Evolutionary conservation across 2,329 filamentous ascomycete species (phyloP), one percentile per base, ranked within the genome.

Genomic region (Aspergillus ruber): DNA sequence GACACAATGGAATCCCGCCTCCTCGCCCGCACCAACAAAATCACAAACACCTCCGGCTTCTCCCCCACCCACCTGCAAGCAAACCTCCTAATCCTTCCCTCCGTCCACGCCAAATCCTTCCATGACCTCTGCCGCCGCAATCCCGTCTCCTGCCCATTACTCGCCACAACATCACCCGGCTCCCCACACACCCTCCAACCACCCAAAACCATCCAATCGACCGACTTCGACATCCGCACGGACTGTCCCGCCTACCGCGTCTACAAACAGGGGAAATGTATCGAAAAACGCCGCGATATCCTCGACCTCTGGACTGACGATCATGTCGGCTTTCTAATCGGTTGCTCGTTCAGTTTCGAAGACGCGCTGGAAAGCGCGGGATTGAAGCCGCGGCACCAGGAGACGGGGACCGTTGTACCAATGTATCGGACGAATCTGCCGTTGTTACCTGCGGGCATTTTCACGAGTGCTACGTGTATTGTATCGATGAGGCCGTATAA

Each of bases 331-430:
- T 85, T 83, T 57, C 61, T 85, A 40, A 77, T 85, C 51, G 82
- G 81, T 7, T 85, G 82, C 59, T 81, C 76, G 1, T 85, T 78
- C 69, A 80, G 74, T 54, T 85, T 85, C 58, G 82, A 85, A 61
- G 65, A 71, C 2, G 81, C 80, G 3, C 72, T 85, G 18, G 57
- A 64, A 0, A 62, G 58, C 0, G 75, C 76, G 0, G 77, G 76
- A 0, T 64, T 85, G 5, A 54, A 68, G 6, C 76, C 81, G 1
- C 69, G 74, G 2, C 80, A 85, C 56, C 64, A 72, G 4, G 48
- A 63, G 2, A 67, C 74, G 15, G 60, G 64, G 35, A 70, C 76
- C 25, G 80, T 79, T 49, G 78, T 83, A 2, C 68, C 80, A 10
- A 85, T 85, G 78, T 86, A 83, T 56, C 69, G 75, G 13, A 83